phyloP scores from a whole-genome alignment of 306 rosid genomes.

The Cucurbita argyrosperma region DNA sequence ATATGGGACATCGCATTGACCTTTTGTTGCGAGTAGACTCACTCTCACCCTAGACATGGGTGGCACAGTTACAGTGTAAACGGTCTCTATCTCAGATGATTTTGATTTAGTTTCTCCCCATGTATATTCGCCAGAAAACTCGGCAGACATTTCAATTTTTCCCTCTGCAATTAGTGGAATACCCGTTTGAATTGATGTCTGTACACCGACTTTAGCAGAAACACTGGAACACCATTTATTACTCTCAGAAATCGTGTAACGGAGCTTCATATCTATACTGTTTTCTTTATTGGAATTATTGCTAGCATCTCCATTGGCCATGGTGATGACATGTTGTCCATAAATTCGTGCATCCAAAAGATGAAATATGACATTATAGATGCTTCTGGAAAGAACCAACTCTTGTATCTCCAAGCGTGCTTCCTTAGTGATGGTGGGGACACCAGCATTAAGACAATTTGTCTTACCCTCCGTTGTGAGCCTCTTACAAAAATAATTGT shows the following conservation, averaged over 20 bases:
- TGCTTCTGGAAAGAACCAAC: neutral
- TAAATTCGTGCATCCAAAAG: neutral
- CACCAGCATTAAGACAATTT: neutral
- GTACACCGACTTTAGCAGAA: too few relatives aligned
- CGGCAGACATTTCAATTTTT: neutral
- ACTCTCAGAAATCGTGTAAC: too few relatives aligned
- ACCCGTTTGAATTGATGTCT: neutral
- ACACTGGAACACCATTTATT: too few relatives aligned
- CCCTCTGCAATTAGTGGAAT: neutral
- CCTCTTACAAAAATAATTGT: neutral
- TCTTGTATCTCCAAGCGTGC: neutral
- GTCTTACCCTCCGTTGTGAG: neutral
- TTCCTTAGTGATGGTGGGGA: neutral
- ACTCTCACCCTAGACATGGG: neutral
- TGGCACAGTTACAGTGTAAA: neutral
- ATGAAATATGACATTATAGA: neutral
- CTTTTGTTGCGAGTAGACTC: neutral
- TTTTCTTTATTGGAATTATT: too few relatives aligned
- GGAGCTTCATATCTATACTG: too few relatives aligned
- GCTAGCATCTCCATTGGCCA: too few relatives aligned
- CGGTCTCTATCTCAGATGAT: neutral
- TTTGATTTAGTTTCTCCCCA: neutral
- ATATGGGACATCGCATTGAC: neutral
- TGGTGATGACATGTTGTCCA: neutral
- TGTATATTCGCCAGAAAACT: neutral